Base-by-base conservation (phyloP, 2,329 filamentous ascomycete genomes). In the Emericellopsis atlantica region DNA sequence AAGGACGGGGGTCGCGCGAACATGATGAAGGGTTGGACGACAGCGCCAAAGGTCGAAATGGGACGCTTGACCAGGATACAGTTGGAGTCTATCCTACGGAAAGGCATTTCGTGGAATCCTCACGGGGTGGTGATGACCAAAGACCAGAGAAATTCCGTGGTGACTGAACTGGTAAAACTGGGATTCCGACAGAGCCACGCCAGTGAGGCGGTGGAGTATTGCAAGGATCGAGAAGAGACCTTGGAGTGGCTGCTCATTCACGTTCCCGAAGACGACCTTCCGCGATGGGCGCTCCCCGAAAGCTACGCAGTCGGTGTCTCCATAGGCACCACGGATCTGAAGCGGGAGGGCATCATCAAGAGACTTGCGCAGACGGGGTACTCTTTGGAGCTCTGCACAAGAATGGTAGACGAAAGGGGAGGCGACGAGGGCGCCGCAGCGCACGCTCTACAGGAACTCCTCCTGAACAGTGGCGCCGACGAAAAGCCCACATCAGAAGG, bases 191-290 rank as follows among this genome's bases (percentile, higher is more conserved):
- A 70, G 51, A 93, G 83, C 52, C 92, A 98, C 55, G 76, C 89
- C 33, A 79, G 93, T 54, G 92, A 98, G 62, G 90, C 92, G 8
- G 76, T 84, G 1, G 78, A 78, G 36, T 79, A 89, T 52, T 95
- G 89, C 65, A 93, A 90, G 58, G 88, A 95, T 56, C 74, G 83
- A 24, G 89, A 95, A 56, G 92, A 98, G 61, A 81, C 87, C 14
- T 70, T 98, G 3, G 90, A 96, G 58, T 98, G 92, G 92, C 72
- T 98, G 14, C 72, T 98, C 38, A 89, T 96, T 40, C 90, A 98
- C 60, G 88, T 98, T 3, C 92, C 92, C 1, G 92, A 98, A 56
- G 92, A 98, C 55, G 92, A 96, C 53, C 66, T 96, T n/a, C 92
- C 92, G 1, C 69, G 75, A 6, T 96, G 90, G 88, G 86, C 86